Evolutionary conservation across 257 asterid species (phyloP), one percentile per base, ranked within the genome.

Genomic region (Lycium ferocissimum): DNA sequence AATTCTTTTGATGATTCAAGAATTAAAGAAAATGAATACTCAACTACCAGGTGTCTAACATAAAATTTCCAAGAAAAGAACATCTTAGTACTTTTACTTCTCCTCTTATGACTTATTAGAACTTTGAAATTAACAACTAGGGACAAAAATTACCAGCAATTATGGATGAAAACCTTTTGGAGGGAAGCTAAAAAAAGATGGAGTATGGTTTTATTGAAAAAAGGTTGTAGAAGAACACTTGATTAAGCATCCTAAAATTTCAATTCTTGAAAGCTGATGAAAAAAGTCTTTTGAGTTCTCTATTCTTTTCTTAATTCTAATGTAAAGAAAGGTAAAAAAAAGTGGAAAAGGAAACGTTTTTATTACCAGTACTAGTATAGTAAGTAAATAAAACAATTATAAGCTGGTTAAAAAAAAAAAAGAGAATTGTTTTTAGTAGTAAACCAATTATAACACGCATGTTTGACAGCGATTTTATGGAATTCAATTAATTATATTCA

Each of bases 181-280:
- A 76, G 85, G 85, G 82, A 86, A 90, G 79, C 57, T 51, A 9
- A 69, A 67, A 70, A 67, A 5, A 2, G 66, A 26, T 38, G 80
- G 85, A 35, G 66, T 83, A 38, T 2, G 1, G 40, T 37, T 56
- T 22, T 51, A 11, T 51, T 26, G 63, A 10, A 80, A 58, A 26
- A 26, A 26, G 33, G 33, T 26, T 26, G 33, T 26, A 26, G 33
- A 26, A 26, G 33, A 26, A 26, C 33, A 26, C 33, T 26, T 26
- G 33, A 26, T 26, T 26, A 26, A 26, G 33, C 33, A 26, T 26
- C 33, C 33, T 26, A 26, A 26, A 26, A 26, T 26, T 26, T 26
- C 17, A 17, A 76, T 76, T 76, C 56, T 76, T 76, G 14, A 51
- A 51, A 12, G 10, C 38, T 45, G 6, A 73, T 73, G 80, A n/a